Evolutionary conservation across 371 early-diverging fungal genomes (phyloP), one percentile per base, ranked within the genome.

Genomic region (Smittium culicis): DNA sequence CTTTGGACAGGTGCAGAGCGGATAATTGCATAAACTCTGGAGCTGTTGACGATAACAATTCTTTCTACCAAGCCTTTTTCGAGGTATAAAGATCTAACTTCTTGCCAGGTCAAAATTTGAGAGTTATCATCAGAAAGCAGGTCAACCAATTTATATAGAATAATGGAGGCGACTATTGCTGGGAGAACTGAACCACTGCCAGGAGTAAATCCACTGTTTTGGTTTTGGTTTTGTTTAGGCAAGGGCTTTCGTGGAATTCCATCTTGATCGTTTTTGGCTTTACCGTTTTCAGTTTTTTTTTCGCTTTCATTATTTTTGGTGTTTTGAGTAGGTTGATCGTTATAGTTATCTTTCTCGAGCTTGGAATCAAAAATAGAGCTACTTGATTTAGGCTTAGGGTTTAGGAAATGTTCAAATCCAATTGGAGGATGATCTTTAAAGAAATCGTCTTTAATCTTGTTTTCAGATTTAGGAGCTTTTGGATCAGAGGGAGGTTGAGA

Each of bases 31-130:
- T 85, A 83, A 2, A 93, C 98, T 31, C 82, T 73, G 66, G 82
- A 85, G 64, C 86, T 84, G 78, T 97, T 97, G 60, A 92, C 73
- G 0, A 97, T 93, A 16, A 84, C 85, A 5, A 97, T 79, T 34
- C 85, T 86, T 62, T 94, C 93, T 1, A 97, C 96, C 61, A 87
- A 79, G 1, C 97, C 98, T 73, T 90, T 92, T 66, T 95, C 94
- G 28, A 97, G 80, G 70, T 93, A 83, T 28, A 85, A 80, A 25
- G 84, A 81, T 20, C 92, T 84, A 80, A 97, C 95, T 65, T 93
- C 90, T 75, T 94, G 93, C 88, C 86, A 96, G 0, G 94, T 94
- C 64, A 95, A 86, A 68, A 91, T 87, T 28, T 63, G 60, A 55
- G 55, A 63, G 17, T 73, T 71, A 28, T 61, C 34, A 54, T 66